Conservation (phyloP, 2,329 filamentous ascomycete genomes). For the Sporothrix curviconia region DNA sequence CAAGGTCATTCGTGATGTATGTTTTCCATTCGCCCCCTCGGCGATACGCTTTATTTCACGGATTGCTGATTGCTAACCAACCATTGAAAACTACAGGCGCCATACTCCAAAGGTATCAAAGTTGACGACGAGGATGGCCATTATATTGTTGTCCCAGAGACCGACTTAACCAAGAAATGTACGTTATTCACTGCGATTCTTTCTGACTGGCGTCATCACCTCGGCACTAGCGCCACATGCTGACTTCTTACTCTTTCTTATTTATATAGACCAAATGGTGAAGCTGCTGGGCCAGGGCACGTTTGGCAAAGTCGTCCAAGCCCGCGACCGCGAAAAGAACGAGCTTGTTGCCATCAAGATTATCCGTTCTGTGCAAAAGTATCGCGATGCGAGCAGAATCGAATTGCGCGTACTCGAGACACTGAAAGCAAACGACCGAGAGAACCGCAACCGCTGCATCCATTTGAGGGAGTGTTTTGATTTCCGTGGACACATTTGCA, state of each 20-base stretch:
- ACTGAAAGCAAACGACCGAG: conserved; percentile 80
- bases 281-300: conserved; percentile 92
- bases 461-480: conserved; percentile 96
- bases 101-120: conserved; percentile 50
- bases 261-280: conserved; percentile 68
- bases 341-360: conserved; percentile 92
- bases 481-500: conserved; percentile 93
- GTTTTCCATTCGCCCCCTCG: conserved; percentile 19
- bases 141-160: conserved; percentile 86
- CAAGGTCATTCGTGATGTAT: conserved; percentile 57
- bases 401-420: conserved; percentile 90
- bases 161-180: conserved; percentile 85
- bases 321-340: conserved; percentile 69
- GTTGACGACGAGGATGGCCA: conserved; percentile 96
- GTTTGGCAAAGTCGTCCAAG: conserved; percentile 96
- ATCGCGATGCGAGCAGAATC: conserved; percentile 90
- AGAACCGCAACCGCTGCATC: conserved; percentile 93
- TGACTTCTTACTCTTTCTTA: background rate
- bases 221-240: no score
- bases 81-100: conserved; percentile 20
- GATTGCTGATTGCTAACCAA: no score
- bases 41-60: no score
- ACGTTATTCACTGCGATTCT: conserved; percentile 35
- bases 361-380: conserved; percentile 96
- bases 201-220: background rate